phyloP scores from a whole-genome alignment of 2,329 filamentous ascomycete species.

The Cadophora sp. region DNA sequence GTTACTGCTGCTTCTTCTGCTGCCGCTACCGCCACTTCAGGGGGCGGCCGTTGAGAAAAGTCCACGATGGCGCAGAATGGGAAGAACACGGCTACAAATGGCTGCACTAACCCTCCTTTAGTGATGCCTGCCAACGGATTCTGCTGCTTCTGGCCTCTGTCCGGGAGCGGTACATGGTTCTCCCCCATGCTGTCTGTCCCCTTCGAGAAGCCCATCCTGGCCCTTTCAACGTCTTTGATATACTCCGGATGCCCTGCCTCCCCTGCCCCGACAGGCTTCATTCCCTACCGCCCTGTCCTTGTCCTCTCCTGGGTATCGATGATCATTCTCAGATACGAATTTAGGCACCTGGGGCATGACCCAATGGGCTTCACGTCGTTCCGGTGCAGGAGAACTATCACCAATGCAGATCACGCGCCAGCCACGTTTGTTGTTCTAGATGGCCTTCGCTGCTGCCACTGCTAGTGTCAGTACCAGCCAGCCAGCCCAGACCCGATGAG shows the following conservation, averaged over 20 bases:
- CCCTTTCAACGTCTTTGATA: slow-evolving; percentile 42
- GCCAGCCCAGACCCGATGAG: neutral
- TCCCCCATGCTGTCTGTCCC: slow-evolving; percentile 33
- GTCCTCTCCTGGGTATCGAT: slow-evolving; percentile 27
- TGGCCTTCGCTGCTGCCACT: slow-evolving; percentile 30
- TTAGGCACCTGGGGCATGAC: slow-evolving; percentile 39
- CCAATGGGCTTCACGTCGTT: slow-evolving; percentile 26
- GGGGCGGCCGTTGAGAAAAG: slow-evolving; percentile 24
- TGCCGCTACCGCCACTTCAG: neutral
- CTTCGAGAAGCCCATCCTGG: slow-evolving; percentile 28
- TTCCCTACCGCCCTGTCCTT: neutral
- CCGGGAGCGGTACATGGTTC: slow-evolving; percentile 38
- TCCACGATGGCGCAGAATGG: neutral
- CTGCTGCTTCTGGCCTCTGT: slow-evolving; percentile 33
- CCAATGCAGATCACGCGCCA: slow-evolving; percentile 44
- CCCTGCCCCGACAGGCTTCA: no score
- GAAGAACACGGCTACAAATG: slow-evolving; percentile 2
- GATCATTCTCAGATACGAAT: slow-evolving; percentile 41
- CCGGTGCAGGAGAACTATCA: slow-evolving; percentile 30
- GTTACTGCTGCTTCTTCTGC: neutral
- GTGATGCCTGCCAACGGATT: slow-evolving; percentile 36
- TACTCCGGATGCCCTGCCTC: slow-evolving; percentile 26
- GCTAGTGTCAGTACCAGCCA: neutral
- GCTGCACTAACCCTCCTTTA: slow-evolving; percentile 32
- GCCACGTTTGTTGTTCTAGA: slow-evolving; percentile 40